Evolutionary conservation across 75 land plant species (phyloP).

Genomic region (Selaginella tamariscina): DNA sequence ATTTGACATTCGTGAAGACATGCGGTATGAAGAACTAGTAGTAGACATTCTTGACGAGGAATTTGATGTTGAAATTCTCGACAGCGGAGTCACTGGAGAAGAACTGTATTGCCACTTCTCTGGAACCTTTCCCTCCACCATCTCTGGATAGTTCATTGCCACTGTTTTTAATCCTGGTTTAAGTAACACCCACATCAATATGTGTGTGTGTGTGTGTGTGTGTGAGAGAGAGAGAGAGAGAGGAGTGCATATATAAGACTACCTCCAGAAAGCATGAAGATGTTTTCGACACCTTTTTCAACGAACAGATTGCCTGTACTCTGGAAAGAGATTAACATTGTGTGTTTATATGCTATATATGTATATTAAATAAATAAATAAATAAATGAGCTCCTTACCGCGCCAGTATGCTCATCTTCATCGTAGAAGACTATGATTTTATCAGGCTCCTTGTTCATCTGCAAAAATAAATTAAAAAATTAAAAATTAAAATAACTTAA

Average conservation of each 20-base stretch:
- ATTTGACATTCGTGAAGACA: not conserved
- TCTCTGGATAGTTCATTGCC: not conserved
- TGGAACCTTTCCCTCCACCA: not conserved
- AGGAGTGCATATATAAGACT: not conserved
- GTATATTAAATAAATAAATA: not conserved
- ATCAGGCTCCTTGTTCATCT: conserved; percentile 21
- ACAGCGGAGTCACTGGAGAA: not conserved
- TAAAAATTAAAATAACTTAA: not conserved
- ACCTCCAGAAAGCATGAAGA: conserved; percentile 14
- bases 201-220: not conserved
- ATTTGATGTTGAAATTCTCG: not conserved
- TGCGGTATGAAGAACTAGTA: not conserved
- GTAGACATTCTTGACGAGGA: not conserved
- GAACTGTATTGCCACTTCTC: not conserved
- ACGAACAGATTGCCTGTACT: conserved; percentile 13
- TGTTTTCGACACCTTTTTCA: conserved; percentile 14
- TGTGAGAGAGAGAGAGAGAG: not conserved
- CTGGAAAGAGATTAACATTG: not conserved
- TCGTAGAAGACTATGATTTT: conserved; percentile 19
- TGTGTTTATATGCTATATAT: not conserved
- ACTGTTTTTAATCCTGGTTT: not conserved
- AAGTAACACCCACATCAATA: not conserved
- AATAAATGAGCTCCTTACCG: too few species aligned
- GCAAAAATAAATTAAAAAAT: not conserved
- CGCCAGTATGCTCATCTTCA: conserved; percentile 9